Conservation (phyloP, 257 asterid species). For the Petunia secreta region DNA sequence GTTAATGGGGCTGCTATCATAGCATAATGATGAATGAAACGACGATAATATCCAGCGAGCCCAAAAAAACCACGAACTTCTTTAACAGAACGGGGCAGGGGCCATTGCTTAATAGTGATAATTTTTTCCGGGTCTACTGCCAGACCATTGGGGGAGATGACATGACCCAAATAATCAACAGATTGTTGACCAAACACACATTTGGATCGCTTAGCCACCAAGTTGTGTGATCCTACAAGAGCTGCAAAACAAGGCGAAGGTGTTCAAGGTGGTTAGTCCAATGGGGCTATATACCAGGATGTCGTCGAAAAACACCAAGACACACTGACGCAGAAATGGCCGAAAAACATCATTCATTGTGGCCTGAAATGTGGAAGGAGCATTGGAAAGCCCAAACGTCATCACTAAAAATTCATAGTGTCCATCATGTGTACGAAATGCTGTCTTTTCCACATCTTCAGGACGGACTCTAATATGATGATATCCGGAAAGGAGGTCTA, state of each 20-base stretch:
- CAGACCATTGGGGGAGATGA: not conserved
- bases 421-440: not conserved
- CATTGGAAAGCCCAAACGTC: conserved; percentile 3
- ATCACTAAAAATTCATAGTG: conserved; percentile 10
- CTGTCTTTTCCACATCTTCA: not conserved
- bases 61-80: conserved; percentile 12
- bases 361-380: not conserved
- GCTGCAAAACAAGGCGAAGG: not conserved
- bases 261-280: not conserved
- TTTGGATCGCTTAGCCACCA: not conserved
- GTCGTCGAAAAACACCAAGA: not conserved
- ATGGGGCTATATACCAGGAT: not conserved
- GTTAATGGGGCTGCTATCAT: not conserved
- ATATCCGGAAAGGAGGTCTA: too few species aligned
- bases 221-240: not conserved
- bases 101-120: not conserved
- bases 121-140: not conserved
- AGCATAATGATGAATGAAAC: not conserved
- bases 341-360: not conserved
- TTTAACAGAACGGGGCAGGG: not conserved
- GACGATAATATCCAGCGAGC: conserved; percentile 16
- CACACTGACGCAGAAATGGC: not conserved
- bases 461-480: too few species aligned
- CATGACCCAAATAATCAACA: not conserved
- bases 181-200: not conserved